Conservation (phyloP, 768 basidiomycete genomes). For the Phlebiopsis gigantea region DNA sequence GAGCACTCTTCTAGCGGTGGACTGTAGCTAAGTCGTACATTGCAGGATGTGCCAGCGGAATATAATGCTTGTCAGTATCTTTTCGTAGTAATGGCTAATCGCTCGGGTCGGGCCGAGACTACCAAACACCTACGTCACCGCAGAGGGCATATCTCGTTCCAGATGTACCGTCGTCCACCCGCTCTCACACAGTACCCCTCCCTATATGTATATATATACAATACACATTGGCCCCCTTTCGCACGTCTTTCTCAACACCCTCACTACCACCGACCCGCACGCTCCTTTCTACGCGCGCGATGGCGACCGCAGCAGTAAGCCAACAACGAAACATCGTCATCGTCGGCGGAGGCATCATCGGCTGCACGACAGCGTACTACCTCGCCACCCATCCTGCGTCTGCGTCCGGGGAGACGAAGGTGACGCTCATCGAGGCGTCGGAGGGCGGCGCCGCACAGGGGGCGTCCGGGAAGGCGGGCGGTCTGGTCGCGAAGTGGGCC, state of each 20-base stretch:
- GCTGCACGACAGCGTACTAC: conserved; percentile 80
- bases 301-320: neutral
- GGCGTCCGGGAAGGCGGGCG: conserved; percentile 81
- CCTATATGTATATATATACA: no score
- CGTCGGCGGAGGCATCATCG: conserved; percentile 85
- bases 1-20: no score
- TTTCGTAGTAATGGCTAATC: no score
- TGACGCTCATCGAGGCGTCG: conserved; percentile 73
- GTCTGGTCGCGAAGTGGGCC: conserved; percentile 84
- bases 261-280: neutral
- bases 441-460: conserved; percentile 64
- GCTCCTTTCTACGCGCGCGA: neutral
- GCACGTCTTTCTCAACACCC: no score
- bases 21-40: no score
- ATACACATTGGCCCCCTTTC: no score
- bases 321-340: conserved; percentile 49
- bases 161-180: neutral
- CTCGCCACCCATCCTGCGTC: conserved; percentile 54
- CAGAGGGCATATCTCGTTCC: neutral
- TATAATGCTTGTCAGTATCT: no score
- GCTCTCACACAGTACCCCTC: neutral
- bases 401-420: conserved; percentile 30
- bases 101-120: no score
- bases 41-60: no score
- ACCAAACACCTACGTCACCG: neutral